Percentiles rank a stretch among this genome's conserved stretches.
phyloP scores from a whole-genome alignment of 192 early-diverging fungal species.

The Gaertneriomyces sp. region DNA sequence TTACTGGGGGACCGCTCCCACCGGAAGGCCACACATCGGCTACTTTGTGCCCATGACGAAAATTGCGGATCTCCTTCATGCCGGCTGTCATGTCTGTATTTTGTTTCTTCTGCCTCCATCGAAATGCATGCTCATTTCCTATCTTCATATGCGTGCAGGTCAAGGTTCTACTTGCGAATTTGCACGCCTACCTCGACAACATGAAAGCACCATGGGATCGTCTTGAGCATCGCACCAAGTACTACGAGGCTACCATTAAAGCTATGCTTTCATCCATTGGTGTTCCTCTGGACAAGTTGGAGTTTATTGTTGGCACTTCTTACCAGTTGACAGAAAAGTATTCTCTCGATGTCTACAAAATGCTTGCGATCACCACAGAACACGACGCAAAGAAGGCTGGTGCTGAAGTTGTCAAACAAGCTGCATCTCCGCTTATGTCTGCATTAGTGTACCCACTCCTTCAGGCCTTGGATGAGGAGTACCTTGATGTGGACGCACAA shows the following conservation, averaged over 20 bases:
- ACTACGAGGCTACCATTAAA: constrained; percentile 93
- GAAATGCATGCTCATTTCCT: background rate
- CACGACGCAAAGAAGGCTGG: constrained; percentile 98
- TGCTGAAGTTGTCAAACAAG: constrained; percentile 98
- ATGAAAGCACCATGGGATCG: constrained; percentile 94
- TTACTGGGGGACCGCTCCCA: constrained; percentile 98
- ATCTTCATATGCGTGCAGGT: constrained; percentile 49
- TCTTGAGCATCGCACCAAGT: constrained; percentile 79
- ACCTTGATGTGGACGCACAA: constrained; percentile 90
- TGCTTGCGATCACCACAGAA: constrained; percentile 81
- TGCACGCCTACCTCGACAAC: constrained; percentile 98
- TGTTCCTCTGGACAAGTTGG: constrained; percentile 86
- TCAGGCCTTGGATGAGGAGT: constrained; percentile 97
- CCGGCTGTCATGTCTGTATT: constrained; percentile 73
- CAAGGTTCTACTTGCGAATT: constrained; percentile 87
- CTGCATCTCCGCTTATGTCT: constrained; percentile 79
- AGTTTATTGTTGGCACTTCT: constrained; percentile 84
- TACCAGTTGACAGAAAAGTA: constrained; percentile 89
- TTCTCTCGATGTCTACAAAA: constrained; percentile 85
- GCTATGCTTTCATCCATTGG: constrained; percentile 87
- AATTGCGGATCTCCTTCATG: constrained; percentile 92
- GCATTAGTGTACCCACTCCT: constrained; percentile 95
- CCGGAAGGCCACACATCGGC: constrained; percentile 92
- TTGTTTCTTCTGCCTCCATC: constrained; percentile 3
- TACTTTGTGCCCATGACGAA: constrained; percentile 98